phyloP scores from a whole-genome alignment of 805 yeast species.

The Ogataea pilisensis region DNA sequence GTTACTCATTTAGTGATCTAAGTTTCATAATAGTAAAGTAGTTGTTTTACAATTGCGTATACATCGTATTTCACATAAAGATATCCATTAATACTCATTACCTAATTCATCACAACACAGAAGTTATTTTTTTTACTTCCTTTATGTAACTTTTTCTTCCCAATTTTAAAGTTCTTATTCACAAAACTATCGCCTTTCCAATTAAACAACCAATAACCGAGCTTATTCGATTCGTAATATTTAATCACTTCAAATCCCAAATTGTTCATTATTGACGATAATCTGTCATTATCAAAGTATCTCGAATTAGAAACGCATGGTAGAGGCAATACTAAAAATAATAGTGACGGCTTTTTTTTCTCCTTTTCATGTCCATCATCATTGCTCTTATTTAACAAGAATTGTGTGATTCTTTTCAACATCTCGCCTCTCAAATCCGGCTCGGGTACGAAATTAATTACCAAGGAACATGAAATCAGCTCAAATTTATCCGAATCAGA shows the following conservation, averaged over 20 bases:
- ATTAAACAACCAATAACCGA: constrained; percentile 66
- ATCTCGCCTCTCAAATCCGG: constrained; percentile 70
- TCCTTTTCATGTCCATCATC: too few relatives aligned
- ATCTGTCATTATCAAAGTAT: constrained; percentile 50
- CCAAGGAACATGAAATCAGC: constrained; percentile 78
- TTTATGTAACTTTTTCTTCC: constrained; percentile 48
- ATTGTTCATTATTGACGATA: constrained; percentile 43
- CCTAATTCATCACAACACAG: constrained; percentile 38
- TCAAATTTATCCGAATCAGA: constrained; percentile 46
- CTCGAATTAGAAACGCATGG: constrained; percentile 86
- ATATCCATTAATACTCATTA: too few relatives aligned
- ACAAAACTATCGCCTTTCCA: constrained; percentile 35
- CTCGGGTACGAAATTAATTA: constrained; percentile 81
- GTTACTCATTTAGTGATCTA: constrained; percentile 26
- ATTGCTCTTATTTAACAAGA: constrained; percentile 42
- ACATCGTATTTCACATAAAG: too few relatives aligned
- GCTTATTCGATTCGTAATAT: constrained; percentile 60
- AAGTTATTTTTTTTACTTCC: constrained; percentile 71
- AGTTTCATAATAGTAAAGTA: constrained; percentile 10
- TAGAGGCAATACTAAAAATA: constrained; percentile 81
- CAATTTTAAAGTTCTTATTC: constrained; percentile 16
- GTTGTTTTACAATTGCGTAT: neutral
- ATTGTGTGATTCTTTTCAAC: constrained; percentile 57
- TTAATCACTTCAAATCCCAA: constrained; percentile 55
- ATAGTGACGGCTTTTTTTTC: constrained; percentile 35